phyloP scores from a whole-genome alignment of 2,329 filamentous ascomycete genomes.

The Exophiala aquamarina region DNA sequence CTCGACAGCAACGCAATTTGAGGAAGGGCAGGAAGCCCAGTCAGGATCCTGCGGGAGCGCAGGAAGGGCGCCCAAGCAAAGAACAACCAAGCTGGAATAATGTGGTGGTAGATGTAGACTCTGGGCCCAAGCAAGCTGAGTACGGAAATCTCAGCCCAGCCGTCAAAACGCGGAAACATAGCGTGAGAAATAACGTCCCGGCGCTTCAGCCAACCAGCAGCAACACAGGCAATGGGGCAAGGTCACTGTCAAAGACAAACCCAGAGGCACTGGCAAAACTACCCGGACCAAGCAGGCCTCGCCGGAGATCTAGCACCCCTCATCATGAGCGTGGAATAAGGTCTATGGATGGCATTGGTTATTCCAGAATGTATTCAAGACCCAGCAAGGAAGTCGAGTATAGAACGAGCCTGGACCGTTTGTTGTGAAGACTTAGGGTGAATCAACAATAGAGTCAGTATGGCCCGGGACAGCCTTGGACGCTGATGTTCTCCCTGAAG shows the following conservation, averaged over 20 bases:
- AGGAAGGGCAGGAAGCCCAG: constrained; percentile 12
- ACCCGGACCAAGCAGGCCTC: constrained; percentile 6
- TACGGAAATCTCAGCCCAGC: constrained; percentile 13
- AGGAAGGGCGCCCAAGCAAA: constrained; percentile 4
- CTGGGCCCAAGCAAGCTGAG: constrained; percentile 11
- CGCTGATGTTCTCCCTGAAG: too few relatives aligned
- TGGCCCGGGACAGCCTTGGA: too few relatives aligned
- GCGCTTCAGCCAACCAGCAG: too few relatives aligned
- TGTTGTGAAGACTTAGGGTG: constrained; percentile 19
- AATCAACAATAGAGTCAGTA: too few relatives aligned
- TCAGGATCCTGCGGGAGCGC: constrained; percentile 5
- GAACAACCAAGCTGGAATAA: constrained; percentile 16
- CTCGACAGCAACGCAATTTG: constrained; percentile 16
- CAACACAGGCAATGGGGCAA: too few relatives aligned
- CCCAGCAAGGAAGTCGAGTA: constrained; percentile 10
- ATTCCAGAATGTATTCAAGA: constrained; percentile 1
- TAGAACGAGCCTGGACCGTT: constrained; percentile 13
- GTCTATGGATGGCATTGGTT: constrained; percentile 9
- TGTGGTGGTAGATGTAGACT: constrained; percentile 12
- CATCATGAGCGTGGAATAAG: constrained; percentile 4
- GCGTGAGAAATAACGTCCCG: too few relatives aligned
- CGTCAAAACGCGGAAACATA: neutral
- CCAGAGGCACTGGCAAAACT: constrained; percentile 10
- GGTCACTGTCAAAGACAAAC: constrained; percentile 19
- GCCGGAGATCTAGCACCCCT: constrained; percentile 11